A percentile compares a stretch with the other conserved stretches of the same genome.
Conservation (phyloP, 2,329 filamentous ascomycete species). For the Aspergillus fumigatus region DNA sequence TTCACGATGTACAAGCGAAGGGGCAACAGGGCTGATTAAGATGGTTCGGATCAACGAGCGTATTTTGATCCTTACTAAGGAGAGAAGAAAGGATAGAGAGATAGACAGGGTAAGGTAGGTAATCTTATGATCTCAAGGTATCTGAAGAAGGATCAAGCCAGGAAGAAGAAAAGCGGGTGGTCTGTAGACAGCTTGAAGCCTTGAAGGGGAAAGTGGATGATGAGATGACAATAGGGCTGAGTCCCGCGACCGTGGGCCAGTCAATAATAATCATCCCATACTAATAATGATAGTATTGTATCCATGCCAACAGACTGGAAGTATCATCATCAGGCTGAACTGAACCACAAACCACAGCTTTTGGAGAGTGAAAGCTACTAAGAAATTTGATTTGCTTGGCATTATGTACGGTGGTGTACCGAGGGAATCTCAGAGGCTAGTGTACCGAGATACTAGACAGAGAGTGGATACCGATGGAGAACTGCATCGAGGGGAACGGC, state of each 20-base stretch:
- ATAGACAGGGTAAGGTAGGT: not conserved
- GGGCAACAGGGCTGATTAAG: not conserved
- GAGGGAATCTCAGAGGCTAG: too few relatives aligned
- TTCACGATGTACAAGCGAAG: not conserved
- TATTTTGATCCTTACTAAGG: not conserved
- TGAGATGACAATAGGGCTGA: not conserved
- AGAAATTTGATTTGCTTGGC: too few relatives aligned
- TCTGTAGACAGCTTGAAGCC: too few relatives aligned
- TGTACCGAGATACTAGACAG: too few relatives aligned
- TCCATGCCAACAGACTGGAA: too few relatives aligned
- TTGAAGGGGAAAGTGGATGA: not conserved
- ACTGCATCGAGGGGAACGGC: too few relatives aligned
- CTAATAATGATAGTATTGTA: too few relatives aligned
- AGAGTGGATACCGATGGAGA: too few relatives aligned
- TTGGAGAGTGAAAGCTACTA: too few relatives aligned
- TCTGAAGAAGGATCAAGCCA: not conserved
- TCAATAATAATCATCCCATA: not conserved
- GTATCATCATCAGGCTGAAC: not conserved
- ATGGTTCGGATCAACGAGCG: not conserved
- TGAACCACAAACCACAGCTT: not conserved
- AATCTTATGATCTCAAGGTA: not conserved
- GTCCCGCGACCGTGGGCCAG: not conserved
- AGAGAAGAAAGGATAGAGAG: not conserved
- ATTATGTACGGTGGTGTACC: too few relatives aligned
- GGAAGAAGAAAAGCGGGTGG: too few relatives aligned